These are phyloP conservation scores for Mycena epipterygia DNA, from an alignment of 768 basidiomycete genomes.

Conservation along the genomic window DNA sequence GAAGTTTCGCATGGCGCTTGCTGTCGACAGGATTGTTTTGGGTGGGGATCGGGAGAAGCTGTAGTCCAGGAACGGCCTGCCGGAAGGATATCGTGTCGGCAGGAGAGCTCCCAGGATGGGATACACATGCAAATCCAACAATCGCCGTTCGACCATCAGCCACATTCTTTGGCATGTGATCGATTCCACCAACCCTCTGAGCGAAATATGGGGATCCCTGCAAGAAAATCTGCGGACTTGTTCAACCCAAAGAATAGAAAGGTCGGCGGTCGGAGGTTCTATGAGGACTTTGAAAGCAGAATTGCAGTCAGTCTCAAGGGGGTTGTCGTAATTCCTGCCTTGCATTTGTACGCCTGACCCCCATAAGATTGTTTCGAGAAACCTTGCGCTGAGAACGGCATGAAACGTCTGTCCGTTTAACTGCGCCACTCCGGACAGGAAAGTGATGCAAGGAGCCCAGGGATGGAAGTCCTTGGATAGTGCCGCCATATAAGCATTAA, in stretches of 20 bases:
- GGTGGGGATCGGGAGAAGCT: too few species aligned
- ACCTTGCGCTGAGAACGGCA: not conserved
- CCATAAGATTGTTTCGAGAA: not conserved
- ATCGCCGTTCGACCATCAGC: not conserved
- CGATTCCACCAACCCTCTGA: not conserved
- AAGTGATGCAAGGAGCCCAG: not conserved
- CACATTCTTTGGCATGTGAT: not conserved
- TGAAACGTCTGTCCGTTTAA: not conserved
- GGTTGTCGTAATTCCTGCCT: not conserved
- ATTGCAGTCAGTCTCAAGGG: not conserved
- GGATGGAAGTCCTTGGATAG: not conserved
- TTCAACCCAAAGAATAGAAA: not conserved
- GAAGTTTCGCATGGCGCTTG: not conserved
- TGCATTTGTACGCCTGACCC: not conserved
- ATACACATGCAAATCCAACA: not conserved
- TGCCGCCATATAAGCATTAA: not conserved
- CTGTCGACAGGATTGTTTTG: not conserved
- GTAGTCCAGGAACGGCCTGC: too few species aligned
- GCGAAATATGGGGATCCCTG: not conserved
- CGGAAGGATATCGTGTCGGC: too few species aligned
- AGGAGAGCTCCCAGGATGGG: not conserved
- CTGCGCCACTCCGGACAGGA: not conserved
- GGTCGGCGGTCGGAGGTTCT: not conserved
- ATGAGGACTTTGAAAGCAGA: not conserved
- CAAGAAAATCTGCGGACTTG: not conserved